Evolutionary conservation across 2,329 filamentous ascomycete genomes (phyloP), one percentile per base, ranked within the genome.

Genomic region (Trichoderma arundinaceum): DNA sequence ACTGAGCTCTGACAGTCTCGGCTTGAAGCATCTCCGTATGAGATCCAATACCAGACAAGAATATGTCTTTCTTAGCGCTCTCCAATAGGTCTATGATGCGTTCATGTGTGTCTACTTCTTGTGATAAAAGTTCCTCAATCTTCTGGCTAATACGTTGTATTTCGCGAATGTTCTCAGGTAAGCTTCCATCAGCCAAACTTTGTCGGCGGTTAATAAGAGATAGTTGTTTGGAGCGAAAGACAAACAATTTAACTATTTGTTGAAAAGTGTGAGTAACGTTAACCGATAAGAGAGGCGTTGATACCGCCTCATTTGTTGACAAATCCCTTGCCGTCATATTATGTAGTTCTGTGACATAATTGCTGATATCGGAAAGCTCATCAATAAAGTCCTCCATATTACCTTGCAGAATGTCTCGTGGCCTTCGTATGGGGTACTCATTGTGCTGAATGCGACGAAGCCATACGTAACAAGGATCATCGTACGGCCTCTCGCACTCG

Each of bases 381-480:
- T 54, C 22, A 8, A 56, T 19, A 9, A 57, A 54, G 7, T 54
- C 60, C n/a, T 57, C 48, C 19, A 62, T 3, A 17, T 49, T 41
- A 7, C 19, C 58, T 6, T 41, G 15, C 3, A 62, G n/a, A 9
- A 43, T 46, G 8, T 41, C 44, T 49, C 48, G 10, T 13, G 44
- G 32, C 12, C 17, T 41, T 15, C 43, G 22, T 15, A 62, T n/a
- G 1, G 46, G 46, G 15, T 62, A 53, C 0, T 52, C 33, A 10
- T 54, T 22, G 1, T 48, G 33, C 61, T 52, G 48, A n/a, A 48
- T 48, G 12, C 51, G 51, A 56, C 35, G 39, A 10, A 65, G 38
- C 63, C 63, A 65, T 41, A 52, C 63, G 41, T 60, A 65, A 32
- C 63, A 65, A 38, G 54, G 63, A 22, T 65, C 63, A 10, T 65